phyloP scores from a whole-genome alignment of 179 eudicot genomes.

The Silene coronaria region DNA sequence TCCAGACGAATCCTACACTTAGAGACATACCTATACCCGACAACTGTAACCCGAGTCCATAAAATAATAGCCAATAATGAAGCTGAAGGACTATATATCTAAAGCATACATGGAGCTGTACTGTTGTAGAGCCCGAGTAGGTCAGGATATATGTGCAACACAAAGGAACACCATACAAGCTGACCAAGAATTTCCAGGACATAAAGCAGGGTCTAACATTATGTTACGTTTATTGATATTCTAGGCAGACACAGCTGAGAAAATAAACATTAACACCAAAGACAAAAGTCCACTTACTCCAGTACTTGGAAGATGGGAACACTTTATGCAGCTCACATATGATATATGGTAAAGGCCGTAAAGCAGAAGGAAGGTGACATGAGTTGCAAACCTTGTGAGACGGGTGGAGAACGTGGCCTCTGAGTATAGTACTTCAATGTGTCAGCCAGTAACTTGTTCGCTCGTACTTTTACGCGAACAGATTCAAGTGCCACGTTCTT shows the following conservation, averaged over 20 bases:
- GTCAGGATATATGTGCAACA: background rate
- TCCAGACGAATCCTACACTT: no score
- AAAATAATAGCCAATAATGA: no score
- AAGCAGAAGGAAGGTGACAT: background rate
- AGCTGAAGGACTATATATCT: no score
- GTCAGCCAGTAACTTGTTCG: constrained; percentile 38
- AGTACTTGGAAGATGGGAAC: background rate
- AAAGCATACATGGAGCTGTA: no score
- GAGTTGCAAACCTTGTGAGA: constrained; percentile 28
- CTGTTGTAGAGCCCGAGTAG: no score
- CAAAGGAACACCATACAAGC: background rate
- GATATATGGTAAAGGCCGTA: background rate
- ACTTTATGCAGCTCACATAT: constrained; percentile 11
- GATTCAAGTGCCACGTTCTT: constrained; percentile 31
- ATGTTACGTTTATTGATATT: background rate
- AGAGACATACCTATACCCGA: no score
- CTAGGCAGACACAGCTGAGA: background rate
- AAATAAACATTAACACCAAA: background rate
- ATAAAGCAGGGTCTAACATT: background rate
- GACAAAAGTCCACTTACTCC: background rate
- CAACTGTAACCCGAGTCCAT: no score
- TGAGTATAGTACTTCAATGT: constrained; percentile 12
- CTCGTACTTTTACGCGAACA: constrained; percentile 24
- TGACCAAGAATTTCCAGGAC: background rate
- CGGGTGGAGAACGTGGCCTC: constrained; percentile 13